phyloP scores from a whole-genome alignment of 2,329 filamentous ascomycete species.

The Exophiala calicioides region DNA sequence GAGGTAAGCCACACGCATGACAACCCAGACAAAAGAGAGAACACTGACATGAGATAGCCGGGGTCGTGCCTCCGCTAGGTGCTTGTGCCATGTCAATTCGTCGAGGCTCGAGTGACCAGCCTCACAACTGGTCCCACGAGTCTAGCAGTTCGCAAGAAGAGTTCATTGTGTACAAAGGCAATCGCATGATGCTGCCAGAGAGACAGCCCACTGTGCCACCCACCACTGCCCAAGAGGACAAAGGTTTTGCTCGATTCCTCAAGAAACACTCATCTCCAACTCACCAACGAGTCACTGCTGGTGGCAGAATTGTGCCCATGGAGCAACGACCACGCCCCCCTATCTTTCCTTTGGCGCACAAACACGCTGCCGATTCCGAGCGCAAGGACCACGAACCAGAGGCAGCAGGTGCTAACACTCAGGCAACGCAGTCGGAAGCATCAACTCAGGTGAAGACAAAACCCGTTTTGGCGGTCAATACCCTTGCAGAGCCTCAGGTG shows the following conservation, averaged over 20 bases:
- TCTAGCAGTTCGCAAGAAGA: conserved; percentile 26
- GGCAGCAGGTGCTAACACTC: conserved; percentile 7
- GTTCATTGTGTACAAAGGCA: conserved; percentile 21
- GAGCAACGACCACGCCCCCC: conserved; percentile 38
- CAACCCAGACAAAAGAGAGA: neutral
- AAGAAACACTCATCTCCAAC: conserved; percentile 51
- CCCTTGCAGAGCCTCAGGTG: conserved; percentile 9
- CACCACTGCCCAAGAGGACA: conserved; percentile 39
- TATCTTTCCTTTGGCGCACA: conserved; percentile 35
- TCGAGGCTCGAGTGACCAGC: conserved; percentile 22
- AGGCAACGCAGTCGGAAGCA: conserved; percentile 2
- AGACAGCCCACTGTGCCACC: conserved; percentile 39
- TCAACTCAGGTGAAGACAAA: conserved; percentile 1
- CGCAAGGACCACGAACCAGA: conserved; percentile 25
- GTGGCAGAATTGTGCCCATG: conserved; percentile 52
- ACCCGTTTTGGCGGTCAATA: conserved; percentile 2
- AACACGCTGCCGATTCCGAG: conserved; percentile 10
- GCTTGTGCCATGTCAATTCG: conserved; percentile 29
- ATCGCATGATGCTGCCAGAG: conserved; percentile 21
- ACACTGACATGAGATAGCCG: conserved; percentile 26
- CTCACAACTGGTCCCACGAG: conserved; percentile 27
- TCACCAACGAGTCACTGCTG: conserved; percentile 52
- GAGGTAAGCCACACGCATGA: conserved; percentile 23
- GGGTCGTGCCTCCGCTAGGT: conserved; percentile 30
- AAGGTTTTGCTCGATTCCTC: conserved; percentile 49